These are phyloP conservation scores for Ganoderma boninense DNA, from an alignment of 1,284 basidiomycete species.

Conservation along the genomic window DNA sequence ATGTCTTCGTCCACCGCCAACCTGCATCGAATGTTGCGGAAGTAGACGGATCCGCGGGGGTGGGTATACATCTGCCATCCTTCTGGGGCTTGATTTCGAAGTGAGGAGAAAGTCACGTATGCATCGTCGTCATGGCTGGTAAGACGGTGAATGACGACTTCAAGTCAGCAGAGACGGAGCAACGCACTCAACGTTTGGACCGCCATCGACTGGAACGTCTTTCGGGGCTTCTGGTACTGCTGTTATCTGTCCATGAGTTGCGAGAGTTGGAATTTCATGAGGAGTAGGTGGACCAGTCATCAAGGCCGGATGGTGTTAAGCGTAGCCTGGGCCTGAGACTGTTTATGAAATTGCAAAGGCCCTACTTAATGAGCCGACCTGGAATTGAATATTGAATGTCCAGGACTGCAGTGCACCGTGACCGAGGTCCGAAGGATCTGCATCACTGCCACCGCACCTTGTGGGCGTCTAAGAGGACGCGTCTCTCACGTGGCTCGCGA, in stretches of 20 bases:
- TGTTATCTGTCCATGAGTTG: not conserved
- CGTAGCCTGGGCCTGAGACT: not conserved
- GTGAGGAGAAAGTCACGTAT: slow-evolving; percentile 24
- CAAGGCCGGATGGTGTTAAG: not conserved
- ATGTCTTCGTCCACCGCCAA: slow-evolving; percentile 59
- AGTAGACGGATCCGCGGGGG: slow-evolving; percentile 59
- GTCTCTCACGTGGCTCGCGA: slow-evolving; percentile 31
- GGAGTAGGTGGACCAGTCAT: not conserved
- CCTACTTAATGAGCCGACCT: not conserved
- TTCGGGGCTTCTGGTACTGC: not conserved
- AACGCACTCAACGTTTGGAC: not conserved
- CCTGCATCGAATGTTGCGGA: slow-evolving; percentile 47
- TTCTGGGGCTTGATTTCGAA: slow-evolving; percentile 15
- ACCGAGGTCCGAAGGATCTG: too few relatives aligned
- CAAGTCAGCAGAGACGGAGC: not conserved
- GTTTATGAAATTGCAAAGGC: not conserved
- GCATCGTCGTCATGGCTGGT: slow-evolving; percentile 16
- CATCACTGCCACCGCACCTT: too few relatives aligned
- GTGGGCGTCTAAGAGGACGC: slow-evolving; percentile 15
- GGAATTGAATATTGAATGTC: too few relatives aligned
- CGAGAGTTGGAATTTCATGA: not conserved
- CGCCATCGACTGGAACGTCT: not conserved
- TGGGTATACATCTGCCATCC: slow-evolving; percentile 43
- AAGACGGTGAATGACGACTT: not conserved
- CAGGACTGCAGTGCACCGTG: too few relatives aligned